phyloP scores from a whole-genome alignment of 2,329 filamentous ascomycete genomes.

The Fusarium foetens region DNA sequence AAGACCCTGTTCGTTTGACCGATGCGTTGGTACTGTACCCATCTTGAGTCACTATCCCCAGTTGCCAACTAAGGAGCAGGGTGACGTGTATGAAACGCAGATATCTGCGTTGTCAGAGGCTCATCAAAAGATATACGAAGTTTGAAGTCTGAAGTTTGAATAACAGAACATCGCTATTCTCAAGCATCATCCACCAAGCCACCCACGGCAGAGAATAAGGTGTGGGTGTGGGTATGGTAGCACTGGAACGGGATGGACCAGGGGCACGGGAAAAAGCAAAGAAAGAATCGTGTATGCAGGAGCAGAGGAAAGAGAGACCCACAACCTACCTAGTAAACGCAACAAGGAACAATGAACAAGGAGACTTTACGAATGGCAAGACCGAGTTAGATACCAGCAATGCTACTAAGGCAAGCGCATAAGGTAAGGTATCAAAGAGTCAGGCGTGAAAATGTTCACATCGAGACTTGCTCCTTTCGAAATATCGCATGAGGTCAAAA shows the following conservation, averaged over 20 bases:
- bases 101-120: slow-evolving; percentile 13
- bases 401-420: neutral
- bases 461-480: slow-evolving; percentile 7
- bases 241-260: slow-evolving; percentile 32
- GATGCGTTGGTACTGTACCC: slow-evolving; percentile 3
- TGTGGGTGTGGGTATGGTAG: slow-evolving; percentile 35
- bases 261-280: slow-evolving; percentile 41
- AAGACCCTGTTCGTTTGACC: neutral
- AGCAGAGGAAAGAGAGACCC: slow-evolving; percentile 30
- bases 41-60: neutral
- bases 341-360: neutral
- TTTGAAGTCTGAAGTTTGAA: neutral
- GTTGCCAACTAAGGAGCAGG: slow-evolving; percentile 14
- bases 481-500: slow-evolving; percentile 29
- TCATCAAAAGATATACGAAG: slow-evolving; percentile 4
- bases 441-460: slow-evolving; percentile 28
- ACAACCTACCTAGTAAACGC: neutral
- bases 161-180: neutral
- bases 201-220: neutral
- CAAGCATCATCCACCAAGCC: neutral
- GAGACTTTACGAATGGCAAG: slow-evolving; percentile 1
- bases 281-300: slow-evolving; percentile 42
- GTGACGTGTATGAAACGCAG: slow-evolving; percentile 33
- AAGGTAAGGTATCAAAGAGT: neutral
- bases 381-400: neutral